These are phyloP conservation scores for Filobasidium wieringae DNA, from an alignment of 768 basidiomycete genomes.

Conservation along the genomic window DNA sequence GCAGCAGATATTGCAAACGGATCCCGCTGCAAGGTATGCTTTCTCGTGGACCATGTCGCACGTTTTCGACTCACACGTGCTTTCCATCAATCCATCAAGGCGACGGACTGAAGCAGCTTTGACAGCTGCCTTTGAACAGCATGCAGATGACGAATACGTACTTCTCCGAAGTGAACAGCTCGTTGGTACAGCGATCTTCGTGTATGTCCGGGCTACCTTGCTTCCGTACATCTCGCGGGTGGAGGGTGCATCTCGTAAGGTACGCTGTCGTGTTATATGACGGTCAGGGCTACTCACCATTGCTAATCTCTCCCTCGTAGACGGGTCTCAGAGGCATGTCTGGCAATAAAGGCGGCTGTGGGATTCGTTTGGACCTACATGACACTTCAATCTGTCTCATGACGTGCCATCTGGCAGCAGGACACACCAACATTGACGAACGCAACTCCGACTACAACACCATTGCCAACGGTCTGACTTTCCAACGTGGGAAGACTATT, in stretches of 20 bases:
- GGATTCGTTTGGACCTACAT: constrained; percentile 78
- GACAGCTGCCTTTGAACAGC: constrained; percentile 2
- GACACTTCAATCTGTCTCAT: constrained; percentile 90
- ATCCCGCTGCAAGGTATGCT: constrained; percentile 73
- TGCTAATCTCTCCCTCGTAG: constrained; percentile 19
- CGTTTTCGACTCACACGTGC: not conserved
- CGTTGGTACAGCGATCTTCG: constrained; percentile 83
- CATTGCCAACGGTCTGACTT: constrained; percentile 69
- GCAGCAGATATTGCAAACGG: constrained; percentile 89
- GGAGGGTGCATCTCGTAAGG: constrained; percentile 84
- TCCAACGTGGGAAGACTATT: constrained; percentile 79
- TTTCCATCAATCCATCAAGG: constrained; percentile 42
- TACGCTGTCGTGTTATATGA: constrained; percentile 30
- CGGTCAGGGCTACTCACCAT: not conserved
- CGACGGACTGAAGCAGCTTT: constrained; percentile 55
- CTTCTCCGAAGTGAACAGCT: constrained; percentile 89
- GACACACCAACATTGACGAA: constrained; percentile 77
- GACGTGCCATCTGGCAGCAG: constrained; percentile 93
- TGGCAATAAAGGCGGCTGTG: constrained; percentile 73
- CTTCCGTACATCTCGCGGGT: constrained; percentile 76
- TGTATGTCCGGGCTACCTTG: constrained; percentile 67
- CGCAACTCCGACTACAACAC: constrained; percentile 86
- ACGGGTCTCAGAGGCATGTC: constrained; percentile 64
- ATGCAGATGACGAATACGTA: constrained; percentile 52
- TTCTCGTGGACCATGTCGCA: no score